Conservation (phyloP, 305 asterid species). For the Fraxinus baroniana region DNA sequence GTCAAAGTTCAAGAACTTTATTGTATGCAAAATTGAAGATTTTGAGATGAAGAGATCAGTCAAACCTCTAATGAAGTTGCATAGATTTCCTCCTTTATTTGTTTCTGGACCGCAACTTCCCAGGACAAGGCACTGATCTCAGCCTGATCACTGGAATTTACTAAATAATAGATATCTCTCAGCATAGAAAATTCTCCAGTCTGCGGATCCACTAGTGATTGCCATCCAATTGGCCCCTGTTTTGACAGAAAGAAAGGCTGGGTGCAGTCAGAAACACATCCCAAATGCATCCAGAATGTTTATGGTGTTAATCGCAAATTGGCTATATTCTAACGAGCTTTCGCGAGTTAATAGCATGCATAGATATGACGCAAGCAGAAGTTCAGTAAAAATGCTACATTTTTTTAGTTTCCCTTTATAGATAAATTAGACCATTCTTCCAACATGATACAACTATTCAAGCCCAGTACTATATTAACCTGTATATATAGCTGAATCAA, state of each 20-base stretch:
- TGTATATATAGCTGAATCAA: slow-evolving; percentile 89
- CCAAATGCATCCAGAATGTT: slow-evolving; percentile 12
- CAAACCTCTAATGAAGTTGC: slow-evolving; percentile 79
- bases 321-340: slow-evolving; percentile 7
- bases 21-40: slow-evolving; percentile 21
- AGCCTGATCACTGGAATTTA: slow-evolving; percentile 63
- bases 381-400: not conserved
- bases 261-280: slow-evolving; percentile 18
- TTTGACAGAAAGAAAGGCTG: slow-evolving; percentile 30
- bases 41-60: slow-evolving; percentile 19
- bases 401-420: slow-evolving; percentile 9
- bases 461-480: slow-evolving; percentile 44
- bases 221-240: slow-evolving; percentile 98
- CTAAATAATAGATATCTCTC: slow-evolving; percentile 65
- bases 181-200: slow-evolving; percentile 62
- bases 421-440: slow-evolving; percentile 21
- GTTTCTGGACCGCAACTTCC: slow-evolving; percentile 94
- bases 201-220: slow-evolving; percentile 65
- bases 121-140: slow-evolving; percentile 82
- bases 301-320: slow-evolving; percentile 1
- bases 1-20: slow-evolving; percentile 8
- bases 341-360: slow-evolving; percentile 6
- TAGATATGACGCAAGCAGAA: slow-evolving; percentile 10
- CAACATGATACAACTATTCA: slow-evolving; percentile 19
- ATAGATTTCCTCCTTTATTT: slow-evolving; percentile 86